Evolutionary conservation across 768 basidiomycete species (phyloP), one percentile per base, ranked within the genome.

Genomic region (Lentinus tigrinus): DNA sequence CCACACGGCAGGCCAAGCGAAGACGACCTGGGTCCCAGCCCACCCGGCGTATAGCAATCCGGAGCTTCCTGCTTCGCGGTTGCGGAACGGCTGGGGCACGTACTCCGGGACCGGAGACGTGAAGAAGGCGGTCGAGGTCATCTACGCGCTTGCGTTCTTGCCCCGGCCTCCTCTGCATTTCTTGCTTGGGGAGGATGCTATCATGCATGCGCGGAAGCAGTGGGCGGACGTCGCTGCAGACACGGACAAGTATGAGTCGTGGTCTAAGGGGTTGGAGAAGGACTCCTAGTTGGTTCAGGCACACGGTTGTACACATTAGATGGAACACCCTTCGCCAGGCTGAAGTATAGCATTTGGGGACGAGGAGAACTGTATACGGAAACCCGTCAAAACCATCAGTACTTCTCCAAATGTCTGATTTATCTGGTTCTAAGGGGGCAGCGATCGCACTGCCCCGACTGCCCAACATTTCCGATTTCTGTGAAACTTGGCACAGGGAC

Each of bases 41-140:
- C 60, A 64, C 37, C 56, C 63, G 9, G 63, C 63, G 16, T 64
- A 61, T 47, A 36, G 24, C 10, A 36, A 59, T 19, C 28, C 31
- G 21, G 47, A 42, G 31, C 39, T 48, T 2, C 47, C 47, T 7
- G 38, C 28, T 10, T 27, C 46, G 17, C 14, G 19, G 28, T 43
- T 52, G 50, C 50, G 56, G 2, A 47, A 37, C 2, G 16, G 1
- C 2, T 52, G 37, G 14, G 52, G 23, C 13, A 16, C 23, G 40
- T 52, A 28, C 24, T 17, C 11, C 4, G 26, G 13, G 0, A 5
- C 11, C 13, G 10, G 24, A 6, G 38, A 55, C 40, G 21, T 39
- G 6, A 13, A 46, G 54, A 47, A 47, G 57, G 56, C 28, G 6
- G 40, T 37, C 13, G 50, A 52, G 19, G 51, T 27, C 27, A 21